Evolutionary conservation across 768 basidiomycete species (phyloP), one percentile per base, ranked within the genome.

Genomic region (Strobilomyces dryophilus): DNA sequence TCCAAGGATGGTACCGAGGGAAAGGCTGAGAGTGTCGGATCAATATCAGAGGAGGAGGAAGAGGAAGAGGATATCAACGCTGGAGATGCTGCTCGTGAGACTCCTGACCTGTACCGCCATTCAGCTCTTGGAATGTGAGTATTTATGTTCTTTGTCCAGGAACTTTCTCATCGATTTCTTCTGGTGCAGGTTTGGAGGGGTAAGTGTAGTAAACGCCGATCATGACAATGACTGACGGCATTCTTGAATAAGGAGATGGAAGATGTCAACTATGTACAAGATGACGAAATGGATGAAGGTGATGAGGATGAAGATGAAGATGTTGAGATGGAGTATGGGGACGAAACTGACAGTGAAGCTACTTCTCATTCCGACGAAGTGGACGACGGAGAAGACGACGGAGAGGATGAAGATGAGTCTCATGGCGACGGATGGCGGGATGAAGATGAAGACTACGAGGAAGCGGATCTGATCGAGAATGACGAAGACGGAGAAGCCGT

Each of bases 61-160:
- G 76, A 75, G 0, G 73, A 75, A 2, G 82, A 83, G 5, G 83
- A 80, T 9, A 82, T 82, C n/a, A 79, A 79, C 18, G 75, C 73
- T 8, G 82, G 78, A 47, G 81, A 75, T 34, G 71, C 66, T 26
- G 78, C 71, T 27, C 80, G 87, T 9, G 89, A 90, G 66, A 92
- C 92, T 1, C 92, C 92, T 5, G 93, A 98, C 70, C 73, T 98
- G 18, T 98, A 98, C 71, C 87, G 95, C 42, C 94, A 93, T 68
- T 98, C 97, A 1, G 91, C 97, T 10, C 79, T 99, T 35, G 97
- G 95, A 56, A 94, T 98, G 94, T 85, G 63, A 59, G 84, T 76
- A 17, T 49, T 32, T 46, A 47, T 55, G 24, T 45, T 43, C 55
- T 39, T 24, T 12, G 9, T 47, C 1, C 9, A n/a, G 20, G 31